A percentile compares a stretch with the other conserved stretches of the same genome.
Conservation (phyloP, 139 green algal species). For the Tetratostichococcus sp. region DNA sequence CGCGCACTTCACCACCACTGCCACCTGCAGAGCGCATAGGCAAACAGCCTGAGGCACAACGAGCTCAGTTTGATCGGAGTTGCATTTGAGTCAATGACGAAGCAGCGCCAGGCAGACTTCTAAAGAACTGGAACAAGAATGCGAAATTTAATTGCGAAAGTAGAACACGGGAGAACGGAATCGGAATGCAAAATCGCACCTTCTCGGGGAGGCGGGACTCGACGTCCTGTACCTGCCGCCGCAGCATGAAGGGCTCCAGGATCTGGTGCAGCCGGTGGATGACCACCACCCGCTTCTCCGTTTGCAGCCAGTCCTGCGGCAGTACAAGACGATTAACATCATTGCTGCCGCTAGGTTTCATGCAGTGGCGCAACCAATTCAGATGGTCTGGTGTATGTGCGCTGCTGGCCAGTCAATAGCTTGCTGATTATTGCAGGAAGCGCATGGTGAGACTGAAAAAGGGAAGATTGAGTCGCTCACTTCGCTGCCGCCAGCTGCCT, state of each 20-base stretch:
- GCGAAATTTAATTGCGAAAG: too few relatives aligned
- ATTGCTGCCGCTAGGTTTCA: too few relatives aligned
- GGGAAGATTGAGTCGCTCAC: background rate
- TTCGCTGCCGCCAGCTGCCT: conserved; percentile 14
- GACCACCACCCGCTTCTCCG: conserved; percentile 83
- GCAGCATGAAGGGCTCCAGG: conserved; percentile 97
- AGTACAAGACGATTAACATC: too few relatives aligned
- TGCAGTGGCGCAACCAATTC: too few relatives aligned
- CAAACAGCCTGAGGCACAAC: too few relatives aligned
- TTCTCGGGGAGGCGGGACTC: conserved; percentile 89
- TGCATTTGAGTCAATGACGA: too few relatives aligned
- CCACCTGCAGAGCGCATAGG: conserved; percentile 14
- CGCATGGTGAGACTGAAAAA: background rate
- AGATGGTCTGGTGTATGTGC: too few relatives aligned
- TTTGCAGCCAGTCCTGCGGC: conserved; percentile 69
- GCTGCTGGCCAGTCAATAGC: too few relatives aligned
- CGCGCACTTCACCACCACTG: conserved; percentile 60
- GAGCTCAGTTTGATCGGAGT: too few relatives aligned
- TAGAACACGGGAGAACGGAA: too few relatives aligned
- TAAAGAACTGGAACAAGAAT: too few relatives aligned
- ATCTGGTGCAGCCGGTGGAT: conserved; percentile 86
- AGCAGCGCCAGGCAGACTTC: background rate
- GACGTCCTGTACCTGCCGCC: conserved; percentile 86
- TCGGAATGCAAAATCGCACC: conserved; percentile 10
- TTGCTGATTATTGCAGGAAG: too few relatives aligned